Percentiles rank a stretch among this genome's conserved stretches.
Evolutionary conservation across 2,329 filamentous ascomycete species (phyloP).

Genomic region (Fusarium caatingaense): DNA sequence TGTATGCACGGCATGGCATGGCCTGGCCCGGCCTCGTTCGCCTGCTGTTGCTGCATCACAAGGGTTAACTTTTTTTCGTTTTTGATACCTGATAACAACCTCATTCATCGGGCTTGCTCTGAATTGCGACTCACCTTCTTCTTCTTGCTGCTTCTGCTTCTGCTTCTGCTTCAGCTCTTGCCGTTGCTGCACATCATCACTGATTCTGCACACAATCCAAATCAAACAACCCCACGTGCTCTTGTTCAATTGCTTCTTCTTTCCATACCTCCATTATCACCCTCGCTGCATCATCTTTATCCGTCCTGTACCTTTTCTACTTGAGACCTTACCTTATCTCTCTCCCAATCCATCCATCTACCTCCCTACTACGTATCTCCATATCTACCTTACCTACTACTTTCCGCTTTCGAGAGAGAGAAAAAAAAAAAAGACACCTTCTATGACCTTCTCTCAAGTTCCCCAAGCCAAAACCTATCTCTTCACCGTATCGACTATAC

Average conservation of each 20-base stretch:
- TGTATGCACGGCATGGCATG: not conserved
- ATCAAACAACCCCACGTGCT: slow-evolving; percentile 27
- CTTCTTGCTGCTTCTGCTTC: slow-evolving; percentile 3
- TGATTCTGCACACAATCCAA: slow-evolving; percentile 30
- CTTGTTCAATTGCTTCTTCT: slow-evolving; percentile 20
- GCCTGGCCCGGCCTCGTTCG: not conserved
- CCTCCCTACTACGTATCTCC: not conserved
- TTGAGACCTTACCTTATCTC: not conserved
- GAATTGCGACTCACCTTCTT: slow-evolving; percentile 15
- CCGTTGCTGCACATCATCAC: slow-evolving; percentile 28
- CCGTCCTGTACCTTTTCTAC: not conserved
- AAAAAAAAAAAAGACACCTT: slow-evolving; percentile 7
- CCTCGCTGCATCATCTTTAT: slow-evolving; percentile 3
- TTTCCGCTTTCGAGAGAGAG: slow-evolving; percentile 30
- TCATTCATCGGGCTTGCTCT: slow-evolving; percentile 7
- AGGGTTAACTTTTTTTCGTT: not conserved
- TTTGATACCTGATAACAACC: slow-evolving; percentile 30
- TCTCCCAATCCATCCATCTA: not conserved
- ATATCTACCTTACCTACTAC: not conserved
- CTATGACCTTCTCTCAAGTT: slow-evolving; percentile 37
- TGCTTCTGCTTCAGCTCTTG: not conserved
- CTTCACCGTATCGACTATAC: slow-evolving; percentile 30
- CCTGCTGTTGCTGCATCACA: slow-evolving; percentile 17
- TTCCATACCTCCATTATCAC: slow-evolving; percentile 6
- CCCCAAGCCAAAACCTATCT: slow-evolving; percentile 21